Conservation (phyloP, 2,329 filamentous ascomycete species). For the Monosporascus sp. region DNA sequence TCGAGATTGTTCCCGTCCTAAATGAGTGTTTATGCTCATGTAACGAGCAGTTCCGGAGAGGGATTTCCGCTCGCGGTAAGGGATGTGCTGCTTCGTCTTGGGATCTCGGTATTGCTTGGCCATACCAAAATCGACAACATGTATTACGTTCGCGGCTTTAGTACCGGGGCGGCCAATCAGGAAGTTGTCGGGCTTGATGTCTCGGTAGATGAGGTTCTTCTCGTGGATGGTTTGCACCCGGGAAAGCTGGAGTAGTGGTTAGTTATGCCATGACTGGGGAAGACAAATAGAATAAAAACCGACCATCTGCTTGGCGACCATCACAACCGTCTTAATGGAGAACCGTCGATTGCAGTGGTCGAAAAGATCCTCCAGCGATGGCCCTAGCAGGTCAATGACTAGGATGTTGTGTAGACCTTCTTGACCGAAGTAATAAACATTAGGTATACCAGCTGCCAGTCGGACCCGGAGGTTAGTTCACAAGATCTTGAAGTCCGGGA, state of each 20-base stretch:
- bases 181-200: constrained; percentile 99
- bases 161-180: constrained; percentile 88
- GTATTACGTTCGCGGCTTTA: constrained; percentile 95
- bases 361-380: constrained; percentile 93
- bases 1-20: constrained; percentile 92
- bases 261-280: constrained; percentile 14
- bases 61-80: constrained; percentile 94
- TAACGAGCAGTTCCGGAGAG: constrained; percentile 94
- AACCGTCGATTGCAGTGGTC: constrained; percentile 96
- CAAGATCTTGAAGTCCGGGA: constrained; percentile 9
- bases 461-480: constrained; percentile 15
- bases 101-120: constrained; percentile 98
- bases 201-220: constrained; percentile 97
- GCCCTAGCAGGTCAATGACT: constrained; percentile 92
- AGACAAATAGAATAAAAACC: constrained; percentile 18
- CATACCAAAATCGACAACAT: constrained; percentile 99
- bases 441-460: constrained; percentile 82
- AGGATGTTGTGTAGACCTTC: constrained; percentile 98
- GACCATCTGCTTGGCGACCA: constrained; percentile 99
- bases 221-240: constrained; percentile 93
- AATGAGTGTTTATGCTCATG: constrained; percentile 99
- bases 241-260: constrained; percentile 57
- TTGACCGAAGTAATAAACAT: constrained; percentile 99
- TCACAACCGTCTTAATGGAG: constrained; percentile 94
- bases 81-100: constrained; percentile 98